Conservation (phyloP, 2,329 filamentous ascomycete genomes). For the Bimuria novae-zelandiae region DNA sequence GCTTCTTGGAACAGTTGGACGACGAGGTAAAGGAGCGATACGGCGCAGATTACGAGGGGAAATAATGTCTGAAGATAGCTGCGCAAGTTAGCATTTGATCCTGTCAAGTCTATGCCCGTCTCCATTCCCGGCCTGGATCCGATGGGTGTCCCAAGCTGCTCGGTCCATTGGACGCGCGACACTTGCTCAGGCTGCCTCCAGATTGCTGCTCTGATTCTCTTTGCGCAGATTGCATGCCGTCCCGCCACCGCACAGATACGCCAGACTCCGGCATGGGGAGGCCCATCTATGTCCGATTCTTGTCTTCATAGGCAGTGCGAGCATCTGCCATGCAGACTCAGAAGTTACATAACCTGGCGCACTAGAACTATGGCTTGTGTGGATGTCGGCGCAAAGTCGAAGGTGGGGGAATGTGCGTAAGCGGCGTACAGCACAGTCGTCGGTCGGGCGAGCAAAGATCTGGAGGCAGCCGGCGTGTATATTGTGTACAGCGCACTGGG, state of each 20-base stretch:
- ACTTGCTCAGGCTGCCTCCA: too few species aligned
- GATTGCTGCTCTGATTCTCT: too few species aligned
- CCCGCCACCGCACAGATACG: too few species aligned
- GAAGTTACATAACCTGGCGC: too few species aligned
- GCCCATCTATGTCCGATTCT: too few species aligned
- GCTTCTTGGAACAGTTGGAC: conserved; percentile 61
- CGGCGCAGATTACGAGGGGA: conserved; percentile 70
- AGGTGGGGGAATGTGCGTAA: too few species aligned
- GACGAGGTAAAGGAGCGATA: conserved; percentile 71
- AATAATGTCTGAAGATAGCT: conserved; percentile 82
- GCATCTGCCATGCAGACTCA: too few species aligned
- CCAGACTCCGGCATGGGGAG: too few species aligned
- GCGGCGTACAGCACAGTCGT: neutral
- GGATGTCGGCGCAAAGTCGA: neutral
- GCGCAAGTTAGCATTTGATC: conserved; percentile 18
- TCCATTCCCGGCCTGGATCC: neutral
- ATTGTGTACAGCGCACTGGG: neutral
- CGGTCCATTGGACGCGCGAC: too few species aligned
- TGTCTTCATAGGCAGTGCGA: neutral
- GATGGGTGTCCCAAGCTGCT: too few species aligned
- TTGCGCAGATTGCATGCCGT: too few species aligned
- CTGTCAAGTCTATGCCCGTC: neutral
- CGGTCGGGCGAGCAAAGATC: neutral
- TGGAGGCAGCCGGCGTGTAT: neutral
- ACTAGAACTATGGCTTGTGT: neutral